These are phyloP conservation scores for Tetragonia tetragonoides DNA, from an alignment of 148 eudicot genomes.

Conservation along the genomic window DNA sequence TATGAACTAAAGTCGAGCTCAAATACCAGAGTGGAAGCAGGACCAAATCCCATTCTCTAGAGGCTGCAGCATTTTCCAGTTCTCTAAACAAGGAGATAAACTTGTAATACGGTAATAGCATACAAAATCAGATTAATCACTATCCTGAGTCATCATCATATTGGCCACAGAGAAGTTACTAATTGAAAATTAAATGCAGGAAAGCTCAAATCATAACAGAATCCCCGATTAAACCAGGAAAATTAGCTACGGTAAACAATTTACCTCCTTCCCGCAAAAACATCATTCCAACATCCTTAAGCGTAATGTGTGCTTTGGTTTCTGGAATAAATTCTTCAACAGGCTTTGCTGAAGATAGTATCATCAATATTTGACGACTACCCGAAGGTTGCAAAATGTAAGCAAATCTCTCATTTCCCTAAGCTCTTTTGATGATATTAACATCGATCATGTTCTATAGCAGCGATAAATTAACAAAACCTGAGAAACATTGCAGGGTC, in stretches of 20 bases:
- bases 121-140: neutral
- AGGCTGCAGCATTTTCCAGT: constrained; percentile 68
- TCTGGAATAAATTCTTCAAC: constrained; percentile 3
- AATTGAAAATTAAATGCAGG: constrained; percentile 36
- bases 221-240: constrained; percentile 85
- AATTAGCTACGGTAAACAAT: constrained; percentile 56
- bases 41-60: constrained; percentile 70
- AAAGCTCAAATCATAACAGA: constrained; percentile 62
- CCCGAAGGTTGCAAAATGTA: constrained; percentile 73
- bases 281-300: neutral
- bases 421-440: neutral
- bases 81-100: constrained; percentile 41
- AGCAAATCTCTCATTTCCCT: constrained; percentile 17
- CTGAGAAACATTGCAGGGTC: constrained; percentile 52
- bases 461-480: neutral
- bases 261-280: neutral
- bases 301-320: neutral
- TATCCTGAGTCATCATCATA: neutral
- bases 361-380: constrained; percentile 61
- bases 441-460: neutral
- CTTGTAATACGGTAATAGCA: constrained; percentile 54
- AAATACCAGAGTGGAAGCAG: constrained; percentile 76
- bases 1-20: neutral
- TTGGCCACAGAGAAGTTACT: neutral
- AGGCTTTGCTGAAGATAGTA: constrained; percentile 56